Evolutionary conservation across 192 early-diverging fungal genomes (phyloP), one percentile per base, ranked within the genome.

Genomic region (Backusella luteola): DNA sequence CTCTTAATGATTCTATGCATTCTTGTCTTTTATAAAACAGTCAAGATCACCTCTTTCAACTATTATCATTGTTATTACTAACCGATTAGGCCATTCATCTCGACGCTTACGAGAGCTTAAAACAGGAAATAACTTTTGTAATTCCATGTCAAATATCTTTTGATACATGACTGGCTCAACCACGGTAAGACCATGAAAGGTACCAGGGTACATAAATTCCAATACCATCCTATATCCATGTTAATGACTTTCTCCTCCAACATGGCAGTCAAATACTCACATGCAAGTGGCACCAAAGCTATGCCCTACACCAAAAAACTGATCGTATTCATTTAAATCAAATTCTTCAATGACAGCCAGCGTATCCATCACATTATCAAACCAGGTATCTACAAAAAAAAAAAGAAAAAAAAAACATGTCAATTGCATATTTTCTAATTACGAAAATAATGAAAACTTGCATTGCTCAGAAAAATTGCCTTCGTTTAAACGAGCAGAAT

Each of bases 261-360:
- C 6, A 21, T 44, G 0, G 11, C 29, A 23, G 42, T 4, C 34
- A 1, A 0, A 1, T 0, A 39, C 80, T 56, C 67, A 82, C 83
- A 73, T 80, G 21, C 59, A 34, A 53, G 77, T 80, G 2, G 74
- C 83, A 11, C 82, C 84, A 75, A 88, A 85, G 71, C 85, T 89
- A 80, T 92, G 91, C 1, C 91, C 91, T 66, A 92, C 38, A 26
- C 87, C 89, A 46, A 89, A 71, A 39, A 90, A 23, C 11, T 73
- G 46, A 19, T 66, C 35, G 14, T 76, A 73, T 26, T 26, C 56
- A 63, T 77, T 71, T 59, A 87, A 66, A 3, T 77, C 63, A 35
- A 79, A 80, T 42, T 79, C 78, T 34, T 87, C 83, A 4, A 87
- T 74, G 1, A 92, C 73, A 53, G 83, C 73, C 34, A 83, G 74